These are phyloP conservation scores for Eucalyptus sp. DNA, from an alignment of 345 rosid genomes.

Conservation along the genomic window DNA sequence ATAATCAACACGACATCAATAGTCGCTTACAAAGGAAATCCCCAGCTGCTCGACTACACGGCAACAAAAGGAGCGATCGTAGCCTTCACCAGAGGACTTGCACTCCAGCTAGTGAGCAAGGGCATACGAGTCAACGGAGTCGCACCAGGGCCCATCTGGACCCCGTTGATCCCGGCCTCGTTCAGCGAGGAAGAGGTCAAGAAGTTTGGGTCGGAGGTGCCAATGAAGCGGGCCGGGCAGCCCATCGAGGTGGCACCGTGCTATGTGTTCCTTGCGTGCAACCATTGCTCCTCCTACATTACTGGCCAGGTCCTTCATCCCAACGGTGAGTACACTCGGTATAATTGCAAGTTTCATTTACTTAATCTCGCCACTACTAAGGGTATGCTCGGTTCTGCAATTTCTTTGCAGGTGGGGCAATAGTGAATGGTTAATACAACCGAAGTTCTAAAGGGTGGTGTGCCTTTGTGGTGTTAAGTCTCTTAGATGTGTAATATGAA, in stretches of 20 bases:
- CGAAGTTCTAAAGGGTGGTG: not conserved
- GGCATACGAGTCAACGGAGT: constrained; percentile 69
- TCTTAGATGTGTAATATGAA: not conserved
- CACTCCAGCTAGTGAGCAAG: constrained; percentile 47
- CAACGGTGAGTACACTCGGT: constrained; percentile 20
- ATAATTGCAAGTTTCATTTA: not conserved
- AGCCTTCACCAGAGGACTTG: constrained; percentile 60
- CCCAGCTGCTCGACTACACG: constrained; percentile 48
- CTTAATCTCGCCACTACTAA: too few species aligned
- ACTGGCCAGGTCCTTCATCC: constrained; percentile 81
- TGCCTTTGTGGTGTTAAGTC: not conserved
- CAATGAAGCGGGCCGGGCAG: constrained; percentile 72
- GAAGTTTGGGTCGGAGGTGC: constrained; percentile 40
- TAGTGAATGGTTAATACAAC: constrained; percentile 27
- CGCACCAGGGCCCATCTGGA: constrained; percentile 84
- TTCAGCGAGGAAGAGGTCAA: constrained; percentile 35
- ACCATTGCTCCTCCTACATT: constrained; percentile 72
- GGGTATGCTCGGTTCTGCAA: not conserved
- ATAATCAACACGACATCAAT: constrained; percentile 72
- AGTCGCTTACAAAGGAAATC: constrained; percentile 50
- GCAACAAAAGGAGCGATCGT: constrained; percentile 76
- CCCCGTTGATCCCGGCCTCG: constrained; percentile 58
- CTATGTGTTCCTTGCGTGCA: constrained; percentile 66
- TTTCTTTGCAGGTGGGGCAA: constrained; percentile 22
- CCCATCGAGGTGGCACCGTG: constrained; percentile 69